Evolutionary conservation across 176 grass and related monocot genomes (phyloP).

Genomic region (Bolboschoenus planiculmis): DNA sequence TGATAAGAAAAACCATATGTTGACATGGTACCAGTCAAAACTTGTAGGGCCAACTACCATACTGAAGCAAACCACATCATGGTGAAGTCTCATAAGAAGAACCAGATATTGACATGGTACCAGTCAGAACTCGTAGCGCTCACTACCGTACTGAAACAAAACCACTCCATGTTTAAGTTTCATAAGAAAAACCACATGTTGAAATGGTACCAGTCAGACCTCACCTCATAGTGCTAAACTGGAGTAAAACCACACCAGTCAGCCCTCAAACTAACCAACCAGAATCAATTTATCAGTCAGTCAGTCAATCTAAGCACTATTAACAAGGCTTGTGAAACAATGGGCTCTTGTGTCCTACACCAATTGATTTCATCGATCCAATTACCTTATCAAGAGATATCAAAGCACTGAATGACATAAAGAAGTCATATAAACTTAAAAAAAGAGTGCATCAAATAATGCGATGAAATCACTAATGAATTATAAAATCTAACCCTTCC

Average conservation of each 20-base stretch:
- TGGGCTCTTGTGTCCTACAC: background rate
- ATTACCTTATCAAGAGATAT: background rate
- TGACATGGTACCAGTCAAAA: background rate
- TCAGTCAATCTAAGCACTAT: background rate
- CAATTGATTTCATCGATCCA: background rate
- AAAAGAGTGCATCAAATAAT: background rate
- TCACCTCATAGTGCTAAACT: too few relatives aligned
- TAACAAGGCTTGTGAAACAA: background rate
- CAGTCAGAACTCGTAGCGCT: too few relatives aligned
- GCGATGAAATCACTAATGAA: background rate
- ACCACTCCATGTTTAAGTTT: background rate
- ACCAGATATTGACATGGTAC: too few relatives aligned
- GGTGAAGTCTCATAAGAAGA: too few relatives aligned
- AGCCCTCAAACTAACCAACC: background rate
- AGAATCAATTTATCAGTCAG: too few relatives aligned
- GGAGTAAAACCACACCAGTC: too few relatives aligned
- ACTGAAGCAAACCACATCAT: background rate
- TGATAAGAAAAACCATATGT: background rate
- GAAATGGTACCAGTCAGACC: too few relatives aligned
- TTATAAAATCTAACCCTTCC: constrained; percentile 28
- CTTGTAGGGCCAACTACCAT: background rate
- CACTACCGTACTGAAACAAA: too few relatives aligned
- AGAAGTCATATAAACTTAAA: background rate
- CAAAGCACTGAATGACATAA: background rate
- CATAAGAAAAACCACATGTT: too few relatives aligned